A percentile compares a stretch with the other conserved stretches of the same genome.
Evolutionary conservation across 2,329 filamentous ascomycete genomes (phyloP).

Genomic region (Aspergillus sojae): DNA sequence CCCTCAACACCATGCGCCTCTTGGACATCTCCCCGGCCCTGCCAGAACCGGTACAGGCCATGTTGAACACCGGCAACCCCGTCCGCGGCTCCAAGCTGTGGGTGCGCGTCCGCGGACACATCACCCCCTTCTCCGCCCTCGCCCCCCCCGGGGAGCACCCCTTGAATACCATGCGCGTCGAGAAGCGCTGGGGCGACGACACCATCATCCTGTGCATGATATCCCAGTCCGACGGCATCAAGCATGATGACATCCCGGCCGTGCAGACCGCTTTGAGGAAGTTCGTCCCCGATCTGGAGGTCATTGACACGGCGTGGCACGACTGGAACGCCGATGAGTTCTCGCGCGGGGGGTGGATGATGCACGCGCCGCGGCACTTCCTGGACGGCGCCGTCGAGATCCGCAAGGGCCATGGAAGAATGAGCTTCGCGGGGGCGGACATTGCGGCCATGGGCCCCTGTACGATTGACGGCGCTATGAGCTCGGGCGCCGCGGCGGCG

Average conservation of each 20-base stretch:
- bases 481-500: too few species aligned
- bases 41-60: not conserved
- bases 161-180: slow-evolving; percentile 13
- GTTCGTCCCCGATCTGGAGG: slow-evolving; percentile 12
- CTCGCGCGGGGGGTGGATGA: slow-evolving; percentile 19
- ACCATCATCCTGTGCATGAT: slow-evolving; percentile 17
- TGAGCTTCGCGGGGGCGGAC: too few species aligned
- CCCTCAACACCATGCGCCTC: slow-evolving; percentile 9
- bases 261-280: slow-evolving; percentile 6
- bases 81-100: not conserved
- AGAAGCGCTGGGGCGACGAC: slow-evolving; percentile 16
- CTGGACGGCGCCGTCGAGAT: too few species aligned
- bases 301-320: slow-evolving; percentile 17
- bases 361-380: slow-evolving; percentile 10
- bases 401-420: too few species aligned
- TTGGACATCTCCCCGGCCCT: slow-evolving; percentile 8
- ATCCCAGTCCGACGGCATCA: slow-evolving; percentile 15
- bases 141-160: slow-evolving; percentile 14
- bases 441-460: too few species aligned
- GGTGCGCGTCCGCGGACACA: slow-evolving; percentile 7
- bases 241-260: slow-evolving; percentile 6
- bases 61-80: slow-evolving; percentile 14
- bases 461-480: too few species aligned
- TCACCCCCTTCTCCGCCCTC: slow-evolving; percentile 14
- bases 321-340: slow-evolving; percentile 20